Evolutionary conservation across 176 grass and related monocot genomes (phyloP), one percentile per base, ranked within the genome.

Genomic region (Aegilops speltoides): DNA sequence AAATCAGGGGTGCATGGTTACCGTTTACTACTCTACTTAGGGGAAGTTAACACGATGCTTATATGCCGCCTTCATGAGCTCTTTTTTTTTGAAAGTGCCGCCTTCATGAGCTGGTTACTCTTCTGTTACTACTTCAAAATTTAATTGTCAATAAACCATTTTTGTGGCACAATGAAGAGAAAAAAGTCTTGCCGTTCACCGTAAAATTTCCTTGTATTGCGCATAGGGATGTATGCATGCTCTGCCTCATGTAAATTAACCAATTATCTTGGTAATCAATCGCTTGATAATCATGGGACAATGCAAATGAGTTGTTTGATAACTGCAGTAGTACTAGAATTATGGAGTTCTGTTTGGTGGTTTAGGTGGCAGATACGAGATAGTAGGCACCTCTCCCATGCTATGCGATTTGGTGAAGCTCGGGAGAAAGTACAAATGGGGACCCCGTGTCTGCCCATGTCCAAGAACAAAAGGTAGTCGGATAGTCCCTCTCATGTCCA

Each of bases 281-380:
- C 38, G 15, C 45, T 48, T 41, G 69, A 43, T 66, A 43, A 50
- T 64, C 22, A 65, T 36, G 26, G 23, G 38, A 76, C 4, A 34
- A 16, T 10, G 22, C 5, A 48, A 32, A 57, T 20, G 34, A 29
- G 24, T 28, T 23, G 15, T 50, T 77, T 48, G 28, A 31, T 43
- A 33, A 50, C 26, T 50, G 16, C 3, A 25, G 50, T 38, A 67
- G 67, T 54, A 85, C 32, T 16, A 37, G 76, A 67, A n/a, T 75
- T 85, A 84, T 84, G 75, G 89, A 80, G 14, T 67, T 43, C 64
- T 84, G 57, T 43, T 67, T 45, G 77, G 37, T 77, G 25, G 85
- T 87, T 87, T 91, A 46, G 89, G 85, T 91, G 81, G 68, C 81
- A 90, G 79, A 80, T 46, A 76, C 64, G 79, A 82, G 79, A 86